Evolutionary conservation across 352 stramenopile species (phyloP), one percentile per base, ranked within the genome.

Genomic region (Phytophthora uliginosa): DNA sequence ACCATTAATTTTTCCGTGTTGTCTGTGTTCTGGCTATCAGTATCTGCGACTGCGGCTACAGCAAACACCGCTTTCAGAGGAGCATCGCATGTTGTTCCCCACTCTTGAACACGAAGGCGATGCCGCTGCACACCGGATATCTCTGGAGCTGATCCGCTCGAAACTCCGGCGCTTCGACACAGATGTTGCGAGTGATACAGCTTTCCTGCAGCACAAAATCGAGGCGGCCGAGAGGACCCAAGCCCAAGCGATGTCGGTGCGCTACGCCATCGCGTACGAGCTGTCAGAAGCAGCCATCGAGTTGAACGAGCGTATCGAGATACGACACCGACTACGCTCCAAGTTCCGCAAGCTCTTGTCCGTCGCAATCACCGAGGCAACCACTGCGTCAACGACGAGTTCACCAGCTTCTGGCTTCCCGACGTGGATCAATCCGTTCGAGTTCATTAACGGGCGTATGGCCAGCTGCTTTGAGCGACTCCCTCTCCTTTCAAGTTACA

Each of bases 11-110:
- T 18, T 6, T 53, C 8, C 9, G n/a, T 53, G 20, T 18, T 52
- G 7, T 53, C n/a, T 59, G 10, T 18, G 6, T 51, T 20, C n/a
- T 50, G 7, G 45, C 3, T 22, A 7, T 13, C 52, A 95, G 86
- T 95, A 95, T 68, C 80, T 95, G 26, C 86, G 85, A 8, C 76
- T 95, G 53, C 83, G 88, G 0, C 68, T 94, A 7, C 84, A 94
- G 52, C 71, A 88, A 68, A 76, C 82, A 4, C 86, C 86, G 7
- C 58, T 93, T 20, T 91, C 81, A 17, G 64, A 83, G 28, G 86
- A 95, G 54, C 77, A 92, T 66, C 82, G 78, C 7, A 78, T 94
- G 18, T 53, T 95, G n/a, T 96, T 94, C 48, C 88, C 89, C 34
- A 78, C 82, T n/a, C 73, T 94, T 13, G 77, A 88, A 34, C 60